Conservation (phyloP, 805 yeast species). For the Yarrowia divulgata region DNA sequence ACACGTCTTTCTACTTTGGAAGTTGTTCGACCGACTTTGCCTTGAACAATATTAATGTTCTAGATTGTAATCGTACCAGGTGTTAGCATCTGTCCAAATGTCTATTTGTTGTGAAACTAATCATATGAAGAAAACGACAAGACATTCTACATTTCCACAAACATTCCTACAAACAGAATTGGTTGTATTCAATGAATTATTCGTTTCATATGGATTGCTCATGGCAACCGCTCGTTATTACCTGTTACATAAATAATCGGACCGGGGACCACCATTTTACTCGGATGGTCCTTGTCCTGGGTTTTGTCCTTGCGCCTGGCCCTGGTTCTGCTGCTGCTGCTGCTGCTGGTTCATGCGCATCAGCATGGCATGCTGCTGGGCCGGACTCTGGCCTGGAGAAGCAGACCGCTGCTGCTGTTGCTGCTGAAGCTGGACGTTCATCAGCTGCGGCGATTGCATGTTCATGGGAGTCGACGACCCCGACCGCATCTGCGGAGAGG, state of each 20-base stretch:
- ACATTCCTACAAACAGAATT: no score
- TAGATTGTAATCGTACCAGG: no score
- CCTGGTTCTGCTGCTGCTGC: conserved; percentile 12
- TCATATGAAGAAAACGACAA: neutral
- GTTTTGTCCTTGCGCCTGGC: conserved; percentile 22
- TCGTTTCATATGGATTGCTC: no score
- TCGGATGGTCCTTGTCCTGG: conserved; percentile 34
- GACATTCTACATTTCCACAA: neutral
- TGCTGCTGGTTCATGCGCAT: conserved; percentile 37
- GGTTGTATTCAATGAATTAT: no score
- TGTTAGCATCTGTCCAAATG: no score
- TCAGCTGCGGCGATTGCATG: conserved; percentile 40
- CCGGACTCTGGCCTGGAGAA: conserved; percentile 35
- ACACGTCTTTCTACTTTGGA: no score
- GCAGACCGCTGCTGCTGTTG: conserved; percentile 38
- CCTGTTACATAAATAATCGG: conserved; percentile 35
- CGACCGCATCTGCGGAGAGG: conserved; percentile 23
- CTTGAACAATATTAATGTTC: no score
- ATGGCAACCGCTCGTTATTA: conserved; percentile 6
- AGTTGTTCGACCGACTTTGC: no score
- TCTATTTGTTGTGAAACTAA: no score
- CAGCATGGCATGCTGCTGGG: conserved; percentile 38
- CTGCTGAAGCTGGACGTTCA: conserved; percentile 34
- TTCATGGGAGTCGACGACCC: conserved; percentile 40
- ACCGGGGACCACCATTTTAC: conserved; percentile 1